These are phyloP conservation scores for Sanghuangporus weigelae DNA, from an alignment of 1,284 basidiomycete species.

Conservation along the genomic window DNA sequence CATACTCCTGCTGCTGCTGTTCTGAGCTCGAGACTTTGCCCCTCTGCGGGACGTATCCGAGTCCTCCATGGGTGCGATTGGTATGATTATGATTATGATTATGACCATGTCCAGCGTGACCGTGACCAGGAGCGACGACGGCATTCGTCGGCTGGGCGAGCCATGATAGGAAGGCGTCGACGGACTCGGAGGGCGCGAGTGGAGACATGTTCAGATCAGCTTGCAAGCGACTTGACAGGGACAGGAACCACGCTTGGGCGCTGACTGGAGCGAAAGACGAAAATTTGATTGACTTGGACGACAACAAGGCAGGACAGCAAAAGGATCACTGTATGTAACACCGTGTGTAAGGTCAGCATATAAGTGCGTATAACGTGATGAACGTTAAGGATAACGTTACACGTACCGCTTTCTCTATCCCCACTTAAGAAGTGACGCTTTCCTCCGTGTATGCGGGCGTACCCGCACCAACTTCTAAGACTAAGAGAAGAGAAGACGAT, in stretches of 20 bases:
- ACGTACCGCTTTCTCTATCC: background rate
- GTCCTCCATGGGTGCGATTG: background rate
- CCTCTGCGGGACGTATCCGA: background rate
- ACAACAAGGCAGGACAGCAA: background rate
- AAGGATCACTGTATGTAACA: background rate
- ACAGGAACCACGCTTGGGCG: background rate
- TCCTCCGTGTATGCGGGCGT: too few species aligned
- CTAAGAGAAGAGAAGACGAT: too few species aligned
- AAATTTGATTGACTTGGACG: background rate
- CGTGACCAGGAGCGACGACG: background rate
- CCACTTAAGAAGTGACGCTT: too few species aligned
- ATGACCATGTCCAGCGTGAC: background rate
- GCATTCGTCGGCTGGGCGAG: background rate
- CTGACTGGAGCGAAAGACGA: background rate
- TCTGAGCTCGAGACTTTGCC: background rate
- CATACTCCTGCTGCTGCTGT: background rate
- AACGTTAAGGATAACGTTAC: background rate
- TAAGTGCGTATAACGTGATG: too few species aligned
- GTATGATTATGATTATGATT: background rate
- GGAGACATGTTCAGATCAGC: conserved; percentile 1
- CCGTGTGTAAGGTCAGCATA: background rate
- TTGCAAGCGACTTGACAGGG: background rate
- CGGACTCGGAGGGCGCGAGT: conserved; percentile 12
- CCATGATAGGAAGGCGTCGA: conserved; percentile 15
- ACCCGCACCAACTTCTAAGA: too few species aligned